These are phyloP conservation scores for Solanum neorickii DNA, from an alignment of 257 asterid genomes.

Conservation along the genomic window DNA sequence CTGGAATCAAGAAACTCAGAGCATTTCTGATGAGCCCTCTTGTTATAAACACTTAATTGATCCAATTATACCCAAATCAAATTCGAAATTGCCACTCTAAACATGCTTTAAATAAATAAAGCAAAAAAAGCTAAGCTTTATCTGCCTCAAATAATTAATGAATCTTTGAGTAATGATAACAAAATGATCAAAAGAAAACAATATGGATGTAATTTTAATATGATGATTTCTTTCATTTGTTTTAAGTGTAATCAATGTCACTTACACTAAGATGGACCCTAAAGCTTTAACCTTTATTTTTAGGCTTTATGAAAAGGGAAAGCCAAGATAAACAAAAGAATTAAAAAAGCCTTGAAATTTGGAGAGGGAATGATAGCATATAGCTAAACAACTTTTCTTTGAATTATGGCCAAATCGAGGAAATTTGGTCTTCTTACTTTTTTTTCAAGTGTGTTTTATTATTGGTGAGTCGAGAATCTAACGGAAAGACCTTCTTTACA, in stretches of 20 bases:
- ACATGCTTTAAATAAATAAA: not conserved
- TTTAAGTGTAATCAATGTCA: conserved; percentile 10
- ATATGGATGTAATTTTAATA: conserved; percentile 8
- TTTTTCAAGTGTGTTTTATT: not conserved
- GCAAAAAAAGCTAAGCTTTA: not conserved
- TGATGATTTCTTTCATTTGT: not conserved
- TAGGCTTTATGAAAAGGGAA: not conserved
- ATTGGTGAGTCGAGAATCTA: not conserved
- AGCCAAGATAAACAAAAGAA: not conserved
- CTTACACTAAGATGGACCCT: conserved; percentile 12
- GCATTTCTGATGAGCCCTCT: not conserved
- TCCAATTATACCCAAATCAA: not conserved
- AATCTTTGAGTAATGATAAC: conserved; percentile 21
- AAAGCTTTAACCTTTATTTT: conserved; percentile 1
- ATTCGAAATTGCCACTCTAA: not conserved
- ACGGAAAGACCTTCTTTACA: not conserved
- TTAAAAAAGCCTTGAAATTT: conserved; percentile 14
- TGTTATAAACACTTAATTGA: not conserved
- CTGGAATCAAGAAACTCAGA: not conserved
- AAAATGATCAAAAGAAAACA: conserved; percentile 7
- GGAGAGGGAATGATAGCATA: conserved; percentile 5
- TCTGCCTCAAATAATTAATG: not conserved
- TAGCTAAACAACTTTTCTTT: not conserved
- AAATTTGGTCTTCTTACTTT: not conserved
- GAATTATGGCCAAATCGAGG: not conserved